Base-by-base conservation (phyloP, 1,139 yeast species). In the Arxiozyma slooffiae region DNA sequence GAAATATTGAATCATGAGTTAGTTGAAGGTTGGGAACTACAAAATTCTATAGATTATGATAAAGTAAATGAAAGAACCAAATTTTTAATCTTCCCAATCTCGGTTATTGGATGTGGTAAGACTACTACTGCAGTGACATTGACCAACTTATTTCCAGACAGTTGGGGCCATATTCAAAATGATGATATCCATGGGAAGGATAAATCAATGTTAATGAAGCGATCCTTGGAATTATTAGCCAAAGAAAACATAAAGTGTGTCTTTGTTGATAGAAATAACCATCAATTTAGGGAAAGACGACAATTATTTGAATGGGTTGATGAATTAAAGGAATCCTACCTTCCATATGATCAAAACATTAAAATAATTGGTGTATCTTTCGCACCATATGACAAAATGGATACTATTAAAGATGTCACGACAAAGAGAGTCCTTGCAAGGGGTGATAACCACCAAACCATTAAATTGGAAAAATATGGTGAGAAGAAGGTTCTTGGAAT, bases 31-130 rank as follows among this genome's bases (percentile, higher is more conserved):
- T 50, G 69, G 24, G 73, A 71, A 47, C 52, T 60, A 14, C 52
- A 62, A 30, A 67, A 68, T 52, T 56, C 69, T 0, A 49, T 64
- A 3, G 64, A 66, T 34, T 55, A 55, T 47, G 53, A 67, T 41
- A 62, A 50, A 37, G 63, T 70, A 1, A 70, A 70, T 51, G 65
- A 64, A 39, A 50, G 58, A 1, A 67, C 70, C 11, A 81, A 80
- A 60, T 87, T 79, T 61, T 76, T 86, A 0, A 61, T 94, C 1
- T 77, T 89, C 1, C 94, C 97, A 0, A 80, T 90, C 16, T 89
- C 97, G 0, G 88, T 96, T 0, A 78, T 92, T 48, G 98, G 97
- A 0, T 88, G 97, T 66, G 99, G 99, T 8, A 94, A 94, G 64
- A 89, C 97, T 0, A 88, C 97, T 0, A 78, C 87, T 0, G 79